These are phyloP conservation scores for Panicum hallii DNA, from an alignment of 202 grass and related monocot genomes.

Conservation along the genomic window DNA sequence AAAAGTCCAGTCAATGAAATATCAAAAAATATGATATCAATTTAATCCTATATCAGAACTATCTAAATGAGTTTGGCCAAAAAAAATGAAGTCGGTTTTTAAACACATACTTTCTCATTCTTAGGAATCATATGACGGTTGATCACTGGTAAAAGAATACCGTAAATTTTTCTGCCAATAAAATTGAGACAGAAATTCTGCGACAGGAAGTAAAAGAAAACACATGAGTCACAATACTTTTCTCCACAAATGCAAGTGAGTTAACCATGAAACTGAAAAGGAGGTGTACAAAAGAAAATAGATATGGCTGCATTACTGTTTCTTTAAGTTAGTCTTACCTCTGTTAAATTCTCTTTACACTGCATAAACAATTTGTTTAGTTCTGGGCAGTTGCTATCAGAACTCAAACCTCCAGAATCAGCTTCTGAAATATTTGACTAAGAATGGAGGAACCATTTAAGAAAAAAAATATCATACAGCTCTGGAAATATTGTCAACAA, in stretches of 20 bases:
- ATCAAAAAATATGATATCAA: background rate
- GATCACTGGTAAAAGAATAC: background rate
- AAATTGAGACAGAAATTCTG: background rate
- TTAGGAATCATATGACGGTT: background rate
- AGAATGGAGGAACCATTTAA: slow-evolving; percentile 13
- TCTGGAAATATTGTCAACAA: slow-evolving; percentile 6
- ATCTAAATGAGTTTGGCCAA: slow-evolving; percentile 6
- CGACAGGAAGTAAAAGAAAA: background rate
- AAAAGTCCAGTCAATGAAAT: background rate
- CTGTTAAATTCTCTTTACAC: slow-evolving; percentile 17
- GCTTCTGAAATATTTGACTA: slow-evolving; percentile 19
- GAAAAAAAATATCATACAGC: slow-evolving; percentile 33
- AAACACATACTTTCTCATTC: background rate
- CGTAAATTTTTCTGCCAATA: too few species aligned
- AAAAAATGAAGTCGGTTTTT: slow-evolving; percentile 1
- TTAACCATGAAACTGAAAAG: background rate
- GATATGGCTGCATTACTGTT: background rate
- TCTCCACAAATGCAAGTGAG: slow-evolving; percentile 22
- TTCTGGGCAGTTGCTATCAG: slow-evolving; percentile 14
- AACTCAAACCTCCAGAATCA: background rate
- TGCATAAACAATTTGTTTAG: slow-evolving; percentile 36
- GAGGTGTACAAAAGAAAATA: background rate
- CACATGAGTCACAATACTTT: background rate
- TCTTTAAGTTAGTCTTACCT: slow-evolving; percentile 19
- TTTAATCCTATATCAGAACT: background rate